Evolutionary conservation across 495 filamentous ascomycete genomes (phyloP).

Genomic region (Neohortaea acidophila): DNA sequence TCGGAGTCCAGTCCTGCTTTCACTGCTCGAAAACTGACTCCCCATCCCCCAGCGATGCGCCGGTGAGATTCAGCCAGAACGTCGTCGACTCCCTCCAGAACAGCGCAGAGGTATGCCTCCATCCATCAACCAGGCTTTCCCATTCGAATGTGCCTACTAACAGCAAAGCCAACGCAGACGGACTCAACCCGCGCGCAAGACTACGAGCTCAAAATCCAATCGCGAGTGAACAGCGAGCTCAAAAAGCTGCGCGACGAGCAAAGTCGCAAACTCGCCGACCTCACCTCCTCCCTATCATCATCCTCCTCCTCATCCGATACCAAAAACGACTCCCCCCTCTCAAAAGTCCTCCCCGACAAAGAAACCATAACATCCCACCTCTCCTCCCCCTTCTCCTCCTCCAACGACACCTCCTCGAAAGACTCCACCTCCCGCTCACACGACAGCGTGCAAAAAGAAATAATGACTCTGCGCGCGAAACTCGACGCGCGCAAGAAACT

Average conservation of each 20-base stretch:
- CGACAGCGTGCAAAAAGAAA: slow-evolving; percentile 45
- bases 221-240: slow-evolving; percentile 74
- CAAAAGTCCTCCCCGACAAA: slow-evolving; percentile 9
- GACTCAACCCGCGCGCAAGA: slow-evolving; percentile 70
- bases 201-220: slow-evolving; percentile 76
- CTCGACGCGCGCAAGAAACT: slow-evolving; percentile 63
- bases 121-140: background rate
- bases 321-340: slow-evolving; percentile 23
- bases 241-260: slow-evolving; percentile 50
- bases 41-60: slow-evolving; percentile 52
- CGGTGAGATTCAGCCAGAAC: slow-evolving; percentile 73
- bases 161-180: slow-evolving; percentile 41
- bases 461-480: slow-evolving; percentile 56
- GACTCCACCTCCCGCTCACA: slow-evolving; percentile 16
- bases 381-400: slow-evolving; percentile 29
- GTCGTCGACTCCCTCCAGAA: slow-evolving; percentile 68
- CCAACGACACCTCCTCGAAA: slow-evolving; percentile 14
- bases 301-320: slow-evolving; percentile 24
- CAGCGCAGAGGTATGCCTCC: slow-evolving; percentile 59
- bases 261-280: slow-evolving; percentile 41
- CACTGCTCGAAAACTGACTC: slow-evolving; percentile 1
- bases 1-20: background rate
- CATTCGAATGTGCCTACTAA: slow-evolving; percentile 3
- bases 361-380: slow-evolving; percentile 21
- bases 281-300: slow-evolving; percentile 34